phyloP scores from a whole-genome alignment of 257 asterid genomes.

The Solanum paucissectum region DNA sequence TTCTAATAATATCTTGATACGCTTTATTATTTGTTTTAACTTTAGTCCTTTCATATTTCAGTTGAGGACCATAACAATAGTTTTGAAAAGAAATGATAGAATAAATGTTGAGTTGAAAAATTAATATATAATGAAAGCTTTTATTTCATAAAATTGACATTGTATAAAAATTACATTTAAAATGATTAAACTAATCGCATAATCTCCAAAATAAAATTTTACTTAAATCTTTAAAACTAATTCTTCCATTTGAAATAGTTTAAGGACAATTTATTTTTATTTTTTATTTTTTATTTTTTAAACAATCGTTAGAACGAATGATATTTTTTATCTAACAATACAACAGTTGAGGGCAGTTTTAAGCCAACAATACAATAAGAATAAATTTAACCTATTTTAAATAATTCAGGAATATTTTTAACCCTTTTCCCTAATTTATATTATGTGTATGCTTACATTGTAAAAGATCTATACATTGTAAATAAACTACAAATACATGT shows the following conservation, averaged over 20 bases:
- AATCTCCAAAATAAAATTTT: background rate
- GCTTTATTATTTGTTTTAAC: too few species aligned
- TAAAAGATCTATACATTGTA: background rate
- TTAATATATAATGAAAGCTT: too few species aligned
- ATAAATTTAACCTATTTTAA: too few species aligned
- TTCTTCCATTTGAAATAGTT: background rate
- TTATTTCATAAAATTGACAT: background rate
- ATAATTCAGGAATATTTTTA: too few species aligned
- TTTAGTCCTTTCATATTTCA: background rate
- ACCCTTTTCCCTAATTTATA: background rate
- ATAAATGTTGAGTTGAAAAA: too few species aligned
- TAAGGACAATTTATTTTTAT: background rate
- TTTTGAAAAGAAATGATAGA: background rate
- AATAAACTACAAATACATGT: background rate
- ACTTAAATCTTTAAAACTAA: too few species aligned
- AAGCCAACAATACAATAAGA: background rate
- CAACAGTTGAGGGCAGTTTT: fast-evolving
- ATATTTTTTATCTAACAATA: too few species aligned
- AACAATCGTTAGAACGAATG: background rate
- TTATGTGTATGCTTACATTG: background rate
- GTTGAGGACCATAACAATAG: background rate
- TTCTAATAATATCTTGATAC: background rate
- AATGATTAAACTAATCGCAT: background rate
- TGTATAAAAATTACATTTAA: too few species aligned
- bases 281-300: too few species aligned